Evolutionary conservation across 768 basidiomycete species (phyloP).

Genomic region (Boletus rubroflammeus): DNA sequence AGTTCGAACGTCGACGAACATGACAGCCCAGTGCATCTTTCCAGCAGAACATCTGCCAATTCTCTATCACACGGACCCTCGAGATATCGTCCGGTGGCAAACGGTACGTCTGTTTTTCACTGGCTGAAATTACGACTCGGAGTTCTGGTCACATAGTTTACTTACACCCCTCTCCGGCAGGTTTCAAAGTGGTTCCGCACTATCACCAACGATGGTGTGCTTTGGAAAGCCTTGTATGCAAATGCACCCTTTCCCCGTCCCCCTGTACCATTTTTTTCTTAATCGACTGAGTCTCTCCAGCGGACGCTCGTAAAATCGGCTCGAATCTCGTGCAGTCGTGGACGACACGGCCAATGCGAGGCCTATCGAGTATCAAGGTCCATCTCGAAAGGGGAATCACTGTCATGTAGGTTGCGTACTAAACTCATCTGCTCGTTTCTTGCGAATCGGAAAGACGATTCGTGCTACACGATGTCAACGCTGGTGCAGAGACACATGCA

Average conservation of each 20-base stretch:
- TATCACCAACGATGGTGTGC: not conserved
- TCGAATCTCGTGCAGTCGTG: not conserved
- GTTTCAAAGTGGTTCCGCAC: slow-evolving; percentile 2
- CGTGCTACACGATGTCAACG: not conserved
- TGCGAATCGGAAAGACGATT: not conserved
- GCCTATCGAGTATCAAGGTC: not conserved
- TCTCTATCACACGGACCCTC: not conserved
- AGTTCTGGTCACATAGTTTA: not conserved
- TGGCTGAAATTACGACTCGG: too few species aligned
- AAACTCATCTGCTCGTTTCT: not conserved
- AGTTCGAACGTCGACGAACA: not conserved
- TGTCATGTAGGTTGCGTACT: too few species aligned
- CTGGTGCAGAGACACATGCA: not conserved
- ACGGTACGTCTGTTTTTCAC: not conserved
- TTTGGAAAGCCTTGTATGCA: slow-evolving; percentile 2
- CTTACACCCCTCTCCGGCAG: not conserved
- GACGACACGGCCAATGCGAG: not conserved
- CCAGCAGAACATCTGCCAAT: not conserved
- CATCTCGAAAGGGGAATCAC: too few species aligned
- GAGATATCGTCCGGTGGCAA: not conserved
- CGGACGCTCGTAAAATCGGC: not conserved
- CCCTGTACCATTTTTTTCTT: not conserved
- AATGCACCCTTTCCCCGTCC: not conserved
- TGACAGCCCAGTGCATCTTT: not conserved
- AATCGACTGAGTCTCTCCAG: not conserved